Percentiles rank a stretch among this genome's conserved stretches.
Evolutionary conservation across 306 rosid genomes (phyloP).

Genomic region (Arachis hypogaea): DNA sequence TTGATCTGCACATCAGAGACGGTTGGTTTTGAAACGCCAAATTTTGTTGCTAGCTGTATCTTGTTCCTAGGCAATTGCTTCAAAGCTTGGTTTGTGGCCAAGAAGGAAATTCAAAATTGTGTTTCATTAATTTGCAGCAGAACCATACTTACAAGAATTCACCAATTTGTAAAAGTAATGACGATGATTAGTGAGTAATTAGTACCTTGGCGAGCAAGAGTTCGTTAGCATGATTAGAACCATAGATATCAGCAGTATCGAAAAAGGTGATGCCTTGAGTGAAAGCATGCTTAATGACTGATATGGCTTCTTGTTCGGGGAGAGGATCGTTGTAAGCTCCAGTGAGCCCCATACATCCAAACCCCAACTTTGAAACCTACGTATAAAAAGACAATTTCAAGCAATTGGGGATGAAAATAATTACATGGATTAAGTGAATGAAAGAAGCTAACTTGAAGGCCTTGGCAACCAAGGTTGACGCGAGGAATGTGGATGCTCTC

Average conservation of each 20-base stretch:
- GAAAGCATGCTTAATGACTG: constrained; percentile 65
- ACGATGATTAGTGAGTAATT: neutral
- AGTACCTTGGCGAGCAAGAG: constrained; percentile 71
- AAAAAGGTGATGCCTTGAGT: constrained; percentile 69
- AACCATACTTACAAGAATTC: too few species aligned
- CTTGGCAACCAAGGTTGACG: too few species aligned
- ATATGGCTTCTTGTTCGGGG: constrained; percentile 59
- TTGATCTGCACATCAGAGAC: constrained; percentile 27
- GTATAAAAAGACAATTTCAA: neutral
- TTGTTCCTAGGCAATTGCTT: constrained; percentile 69
- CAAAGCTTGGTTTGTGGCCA: constrained; percentile 53
- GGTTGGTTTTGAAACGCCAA: constrained; percentile 44
- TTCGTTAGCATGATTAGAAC: constrained; percentile 56
- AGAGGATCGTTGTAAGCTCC: constrained; percentile 61
- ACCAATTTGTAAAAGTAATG: too few species aligned
- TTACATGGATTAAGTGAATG: too few species aligned
- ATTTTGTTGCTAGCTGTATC: constrained; percentile 74
- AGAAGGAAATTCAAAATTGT: neutral
- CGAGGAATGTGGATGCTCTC: too few species aligned
- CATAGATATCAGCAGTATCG: constrained; percentile 69
- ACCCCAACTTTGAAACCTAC: constrained; percentile 79
- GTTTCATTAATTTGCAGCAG: too few species aligned
- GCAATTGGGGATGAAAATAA: too few species aligned
- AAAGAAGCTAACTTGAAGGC: too few species aligned
- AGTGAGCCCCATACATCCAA: constrained; percentile 68